Conservation (phyloP, 2,329 filamentous ascomycete genomes). For the Colletotrichum sp. region DNA sequence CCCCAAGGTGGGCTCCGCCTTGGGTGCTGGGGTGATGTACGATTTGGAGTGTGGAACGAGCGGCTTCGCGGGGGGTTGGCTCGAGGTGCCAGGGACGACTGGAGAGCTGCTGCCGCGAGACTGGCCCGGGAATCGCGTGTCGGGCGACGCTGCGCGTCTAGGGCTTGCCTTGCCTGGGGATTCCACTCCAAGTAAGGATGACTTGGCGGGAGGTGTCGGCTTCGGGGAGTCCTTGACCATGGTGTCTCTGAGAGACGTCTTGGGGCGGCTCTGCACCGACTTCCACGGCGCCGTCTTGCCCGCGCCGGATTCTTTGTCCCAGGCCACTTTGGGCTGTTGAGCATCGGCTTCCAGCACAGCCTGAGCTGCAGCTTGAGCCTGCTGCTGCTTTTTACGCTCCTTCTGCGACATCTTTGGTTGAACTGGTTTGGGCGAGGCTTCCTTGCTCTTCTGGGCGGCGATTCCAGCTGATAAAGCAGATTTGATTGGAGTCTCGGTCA, state of each 20-base stretch:
- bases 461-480: conserved; percentile 61
- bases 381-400: conserved; percentile 84
- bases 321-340: conserved; percentile 43
- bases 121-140: conserved; percentile 68
- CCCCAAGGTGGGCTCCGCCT: conserved; percentile 68
- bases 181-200: conserved; percentile 48
- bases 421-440: conserved; percentile 38
- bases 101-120: conserved; percentile 42
- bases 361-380: conserved; percentile 61
- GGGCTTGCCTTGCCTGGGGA: conserved; percentile 41
- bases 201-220: conserved; percentile 37
- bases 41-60: conserved; percentile 65
- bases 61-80: conserved; percentile 39
- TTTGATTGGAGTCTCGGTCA: conserved; percentile 62
- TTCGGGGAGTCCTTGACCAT: conserved; percentile 39
- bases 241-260: conserved; percentile 55
- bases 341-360: conserved; percentile 40
- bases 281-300: conserved; percentile 70
- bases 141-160: conserved; percentile 62
- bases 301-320: conserved; percentile 47
- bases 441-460: conserved; percentile 53
- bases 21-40: conserved; percentile 62
- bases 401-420: conserved; percentile 82
- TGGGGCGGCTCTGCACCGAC: conserved; percentile 51
- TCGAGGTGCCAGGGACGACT: conserved; percentile 28